phyloP scores from a whole-genome alignment of 2,329 filamentous ascomycete species.

The Fusarium tupiense region DNA sequence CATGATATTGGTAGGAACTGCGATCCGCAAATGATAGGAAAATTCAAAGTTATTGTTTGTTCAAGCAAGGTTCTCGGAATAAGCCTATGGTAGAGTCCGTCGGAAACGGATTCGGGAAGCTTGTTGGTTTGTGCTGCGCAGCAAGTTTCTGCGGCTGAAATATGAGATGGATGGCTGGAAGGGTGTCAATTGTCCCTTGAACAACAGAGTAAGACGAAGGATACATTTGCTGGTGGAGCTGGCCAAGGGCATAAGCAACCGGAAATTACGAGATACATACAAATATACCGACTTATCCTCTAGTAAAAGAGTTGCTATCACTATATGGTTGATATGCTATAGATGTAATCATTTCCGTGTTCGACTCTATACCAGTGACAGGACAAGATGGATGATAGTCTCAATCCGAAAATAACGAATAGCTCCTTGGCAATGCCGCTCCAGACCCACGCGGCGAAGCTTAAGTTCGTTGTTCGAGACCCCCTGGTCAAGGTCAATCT shows the following conservation, averaged over 20 bases:
- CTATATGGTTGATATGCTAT: not conserved
- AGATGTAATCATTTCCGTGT: not conserved
- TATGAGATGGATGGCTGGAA: slow-evolving; percentile 1
- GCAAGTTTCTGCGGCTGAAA: slow-evolving; percentile 2
- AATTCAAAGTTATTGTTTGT: not conserved
- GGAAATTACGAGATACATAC: slow-evolving; percentile 1
- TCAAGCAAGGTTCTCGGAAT: not conserved
- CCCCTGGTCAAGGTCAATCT: slow-evolving; percentile 31
- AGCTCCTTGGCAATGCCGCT: slow-evolving; percentile 25
- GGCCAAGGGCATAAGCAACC: not conserved
- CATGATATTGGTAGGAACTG: not conserved
- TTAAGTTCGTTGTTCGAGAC: slow-evolving; percentile 41
- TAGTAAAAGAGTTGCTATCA: not conserved
- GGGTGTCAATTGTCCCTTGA: not conserved
- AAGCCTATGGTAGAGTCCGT: not conserved
- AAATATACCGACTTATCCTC: not conserved
- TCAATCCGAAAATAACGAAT: slow-evolving; percentile 27
- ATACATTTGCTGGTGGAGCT: not conserved
- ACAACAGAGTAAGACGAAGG: slow-evolving; percentile 11
- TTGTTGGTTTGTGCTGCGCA: slow-evolving; percentile 3
- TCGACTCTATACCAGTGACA: not conserved
- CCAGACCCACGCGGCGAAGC: slow-evolving; percentile 40
- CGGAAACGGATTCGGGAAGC: not conserved
- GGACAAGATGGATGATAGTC: not conserved
- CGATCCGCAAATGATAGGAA: not conserved